These are phyloP conservation scores for Marsdenia floribunda DNA, from an alignment of 257 asterid species.

Conservation along the genomic window DNA sequence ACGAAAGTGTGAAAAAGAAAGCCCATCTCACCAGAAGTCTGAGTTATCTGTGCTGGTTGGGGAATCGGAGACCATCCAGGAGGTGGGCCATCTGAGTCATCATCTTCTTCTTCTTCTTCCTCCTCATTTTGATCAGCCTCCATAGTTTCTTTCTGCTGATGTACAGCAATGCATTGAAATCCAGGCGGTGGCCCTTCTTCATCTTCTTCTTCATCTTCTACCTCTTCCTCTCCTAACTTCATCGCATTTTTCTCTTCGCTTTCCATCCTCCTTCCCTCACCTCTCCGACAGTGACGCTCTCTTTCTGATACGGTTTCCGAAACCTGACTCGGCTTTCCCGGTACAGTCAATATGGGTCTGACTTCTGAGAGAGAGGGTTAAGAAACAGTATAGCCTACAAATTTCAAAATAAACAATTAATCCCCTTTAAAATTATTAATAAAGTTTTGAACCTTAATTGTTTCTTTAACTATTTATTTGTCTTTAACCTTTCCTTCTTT, in stretches of 20 bases:
- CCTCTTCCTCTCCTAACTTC: conserved; percentile 3
- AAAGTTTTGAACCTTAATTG: no score
- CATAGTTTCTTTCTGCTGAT: conserved; percentile 5
- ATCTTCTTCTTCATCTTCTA: conserved; percentile 41
- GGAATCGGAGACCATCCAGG: conserved; percentile 61
- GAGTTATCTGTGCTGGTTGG: conserved; percentile 22
- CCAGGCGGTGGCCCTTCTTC: conserved; percentile 96
- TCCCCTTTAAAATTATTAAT: no score
- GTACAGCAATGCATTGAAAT: conserved; percentile 38
- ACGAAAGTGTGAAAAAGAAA: neutral
- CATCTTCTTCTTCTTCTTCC: conserved; percentile 31
- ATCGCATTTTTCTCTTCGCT: neutral
- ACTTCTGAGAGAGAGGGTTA: no score
- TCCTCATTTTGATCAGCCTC: neutral
- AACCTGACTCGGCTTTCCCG: no score
- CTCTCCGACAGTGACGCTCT: neutral
- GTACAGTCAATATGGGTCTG: no score
- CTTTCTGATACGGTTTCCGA: neutral
- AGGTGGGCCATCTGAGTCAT: conserved; percentile 68
- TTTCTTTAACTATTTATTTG: no score
- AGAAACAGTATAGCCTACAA: no score
- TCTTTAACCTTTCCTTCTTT: no score
- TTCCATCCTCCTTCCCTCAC: conserved; percentile 7
- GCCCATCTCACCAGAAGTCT: conserved; percentile 12
- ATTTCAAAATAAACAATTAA: no score